A percentile compares a stretch with the other conserved stretches of the same genome.
phyloP scores from a whole-genome alignment of 225 moss, liverwort and hornwort species.

The Thuidium tamariscinum region DNA sequence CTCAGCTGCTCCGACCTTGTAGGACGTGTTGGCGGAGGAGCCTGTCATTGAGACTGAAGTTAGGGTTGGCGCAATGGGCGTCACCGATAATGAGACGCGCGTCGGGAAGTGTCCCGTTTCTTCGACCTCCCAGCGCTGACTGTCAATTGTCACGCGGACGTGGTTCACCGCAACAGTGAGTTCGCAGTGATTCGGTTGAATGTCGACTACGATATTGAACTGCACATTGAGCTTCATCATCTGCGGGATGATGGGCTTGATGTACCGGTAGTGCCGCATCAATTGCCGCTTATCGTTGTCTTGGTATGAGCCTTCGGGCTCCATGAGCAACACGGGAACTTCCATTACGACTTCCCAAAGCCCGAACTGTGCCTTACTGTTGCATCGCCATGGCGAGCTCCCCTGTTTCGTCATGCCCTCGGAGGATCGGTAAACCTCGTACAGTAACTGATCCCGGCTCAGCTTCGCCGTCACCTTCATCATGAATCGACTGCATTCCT shows the following conservation, averaged over 20 bases:
- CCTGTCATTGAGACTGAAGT: slow-evolving; percentile 31
- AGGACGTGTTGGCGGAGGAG: slow-evolving; percentile 12
- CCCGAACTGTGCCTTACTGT: slow-evolving; percentile 5
- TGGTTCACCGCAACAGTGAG: slow-evolving; percentile 16
- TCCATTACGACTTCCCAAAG: slow-evolving; percentile 31
- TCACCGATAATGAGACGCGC: slow-evolving; percentile 3
- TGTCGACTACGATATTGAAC: slow-evolving; percentile 8
- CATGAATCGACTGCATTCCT: not conserved
- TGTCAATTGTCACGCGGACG: slow-evolving; percentile 10
- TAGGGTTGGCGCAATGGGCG: not conserved
- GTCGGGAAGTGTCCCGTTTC: slow-evolving; percentile 31
- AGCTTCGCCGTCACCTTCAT: slow-evolving; percentile 25
- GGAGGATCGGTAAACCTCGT: not conserved
- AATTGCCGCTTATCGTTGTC: not conserved
- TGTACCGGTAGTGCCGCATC: slow-evolving; percentile 11
- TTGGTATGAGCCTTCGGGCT: slow-evolving; percentile 19
- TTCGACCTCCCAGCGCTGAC: slow-evolving; percentile 19
- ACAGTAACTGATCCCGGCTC: slow-evolving; percentile 4
- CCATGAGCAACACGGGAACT: slow-evolving; percentile 22
- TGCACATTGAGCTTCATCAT: slow-evolving; percentile 28
- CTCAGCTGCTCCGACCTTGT: slow-evolving; percentile 25
- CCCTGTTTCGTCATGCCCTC: not conserved
- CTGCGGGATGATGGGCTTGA: slow-evolving; percentile 25
- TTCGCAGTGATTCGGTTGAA: slow-evolving; percentile 21
- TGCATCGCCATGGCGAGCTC: not conserved